Evolutionary conservation across 345 rosid species (phyloP), one percentile per base, ranked within the genome.

Genomic region (Eucalyptus regnans): DNA sequence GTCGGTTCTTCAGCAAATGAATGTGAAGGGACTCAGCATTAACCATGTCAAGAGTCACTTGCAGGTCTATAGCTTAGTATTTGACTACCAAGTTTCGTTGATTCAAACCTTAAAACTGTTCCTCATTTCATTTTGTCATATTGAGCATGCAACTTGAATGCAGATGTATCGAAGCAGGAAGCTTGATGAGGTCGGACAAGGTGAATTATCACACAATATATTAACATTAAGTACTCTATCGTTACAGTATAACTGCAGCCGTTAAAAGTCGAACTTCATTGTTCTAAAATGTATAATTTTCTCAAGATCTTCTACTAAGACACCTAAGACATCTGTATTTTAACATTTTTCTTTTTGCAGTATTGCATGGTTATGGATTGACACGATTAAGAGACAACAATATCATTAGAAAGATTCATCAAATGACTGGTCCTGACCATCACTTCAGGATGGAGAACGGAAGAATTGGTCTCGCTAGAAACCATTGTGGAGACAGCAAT

Each of bases 11-110:
- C 96, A 95, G 90, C 90, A 95, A 87, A 97, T 97, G 99, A 96
- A 95, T 91, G 94, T 94, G 54, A 93, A 92, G 90, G 99, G 97
- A 88, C 92, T 97, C 48, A 95, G 96, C 92, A 96, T 97, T 91
- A 95, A 98, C 27, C 98, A 97, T 91, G 97, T 97, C 43, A 97
- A 97, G 92, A 97, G 99, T 94, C 99, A 97, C 87, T 92, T 96
- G 89, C 99, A 97, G 97, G 99, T 97, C 54, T 23, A 33, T 43
- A 58, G 51, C 50, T 17, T 87, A 43, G 50, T 87, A 22, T 60
- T 46, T 7, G 43, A 87, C 66, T 17, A 58, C 6, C n/a, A 88
- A 43, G 14, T 50, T 23, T 41, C 6, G 20, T 33, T 11, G 11
- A 44, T 60, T 88, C n/a, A 22, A 81, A 50, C 81, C 14, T 88